Evolutionary conservation across 352 stramenopile genomes (phyloP).

Genomic region (Phytophthora pisi): DNA sequence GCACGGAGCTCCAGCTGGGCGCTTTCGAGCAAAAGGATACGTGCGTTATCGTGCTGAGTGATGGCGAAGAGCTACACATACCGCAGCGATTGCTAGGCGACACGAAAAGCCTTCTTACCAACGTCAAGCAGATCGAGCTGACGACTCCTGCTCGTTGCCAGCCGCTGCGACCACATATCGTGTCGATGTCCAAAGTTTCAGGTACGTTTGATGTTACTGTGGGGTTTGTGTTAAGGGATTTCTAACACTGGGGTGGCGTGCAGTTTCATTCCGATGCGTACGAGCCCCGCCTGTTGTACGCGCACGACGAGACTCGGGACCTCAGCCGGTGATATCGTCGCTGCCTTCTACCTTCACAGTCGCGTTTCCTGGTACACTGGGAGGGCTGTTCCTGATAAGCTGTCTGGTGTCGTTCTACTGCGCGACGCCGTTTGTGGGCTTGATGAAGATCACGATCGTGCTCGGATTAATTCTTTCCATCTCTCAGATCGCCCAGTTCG

Average conservation of each 20-base stretch:
- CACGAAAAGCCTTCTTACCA: slow-evolving; percentile 40
- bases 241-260: no score
- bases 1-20: slow-evolving; percentile 59
- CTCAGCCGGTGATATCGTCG: slow-evolving; percentile 45
- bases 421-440: slow-evolving; percentile 68
- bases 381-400: slow-evolving; percentile 78
- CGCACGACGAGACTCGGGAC: slow-evolving; percentile 48
- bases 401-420: slow-evolving; percentile 79
- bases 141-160: slow-evolving; percentile 57
- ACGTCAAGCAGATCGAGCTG: slow-evolving; percentile 60
- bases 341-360: slow-evolving; percentile 61
- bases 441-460: slow-evolving; percentile 90
- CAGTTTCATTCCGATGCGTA: slow-evolving; percentile 63
- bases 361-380: slow-evolving; percentile 69
- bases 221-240: background rate
- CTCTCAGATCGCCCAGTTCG: slow-evolving; percentile 76
- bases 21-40: slow-evolving; percentile 59
- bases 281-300: slow-evolving; percentile 41
- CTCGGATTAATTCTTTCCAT: slow-evolving; percentile 78
- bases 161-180: slow-evolving; percentile 55
- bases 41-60: slow-evolving; percentile 71
- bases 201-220: slow-evolving; percentile 34
- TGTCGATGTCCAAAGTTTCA: slow-evolving; percentile 59
- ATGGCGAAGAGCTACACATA: slow-evolving; percentile 78
- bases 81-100: slow-evolving; percentile 59